These are phyloP conservation scores for Orbilia javanica DNA, from an alignment of 2,329 filamentous ascomycete species.

Conservation along the genomic window DNA sequence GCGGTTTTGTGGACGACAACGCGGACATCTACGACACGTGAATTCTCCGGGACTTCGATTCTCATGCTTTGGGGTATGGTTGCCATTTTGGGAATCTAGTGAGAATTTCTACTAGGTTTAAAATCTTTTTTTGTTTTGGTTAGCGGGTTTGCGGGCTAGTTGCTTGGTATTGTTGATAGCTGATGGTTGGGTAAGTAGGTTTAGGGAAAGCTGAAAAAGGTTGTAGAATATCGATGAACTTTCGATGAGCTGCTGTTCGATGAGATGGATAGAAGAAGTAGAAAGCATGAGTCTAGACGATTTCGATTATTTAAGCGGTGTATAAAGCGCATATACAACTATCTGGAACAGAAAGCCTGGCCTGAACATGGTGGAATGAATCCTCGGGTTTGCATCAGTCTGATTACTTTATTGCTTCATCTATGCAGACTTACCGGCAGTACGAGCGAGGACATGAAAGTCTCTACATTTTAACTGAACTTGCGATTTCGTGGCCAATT, in stretches of 20 bases:
- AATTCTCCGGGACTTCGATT: not conserved
- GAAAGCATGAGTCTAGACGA: not conserved
- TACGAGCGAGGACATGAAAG: not conserved
- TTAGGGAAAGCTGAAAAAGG: no score
- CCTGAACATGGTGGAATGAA: not conserved
- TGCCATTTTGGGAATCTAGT: not conserved
- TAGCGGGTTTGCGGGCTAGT: not conserved
- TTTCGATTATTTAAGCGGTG: not conserved
- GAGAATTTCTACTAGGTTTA: not conserved
- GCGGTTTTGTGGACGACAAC: slow-evolving; percentile 5
- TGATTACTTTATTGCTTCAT: not conserved
- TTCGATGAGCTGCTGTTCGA: not conserved
- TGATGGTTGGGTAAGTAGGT: not conserved
- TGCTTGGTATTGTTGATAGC: not conserved
- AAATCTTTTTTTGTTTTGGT: not conserved
- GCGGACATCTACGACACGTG: not conserved
- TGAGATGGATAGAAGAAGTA: not conserved
- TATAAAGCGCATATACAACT: not conserved
- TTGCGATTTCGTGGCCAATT: not conserved
- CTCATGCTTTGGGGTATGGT: not conserved
- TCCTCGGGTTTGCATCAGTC: not conserved
- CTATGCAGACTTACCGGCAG: not conserved
- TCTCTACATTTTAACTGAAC: not conserved
- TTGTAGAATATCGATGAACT: not conserved
- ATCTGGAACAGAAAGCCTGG: not conserved